Evolutionary conservation across 192 early-diverging fungal species (phyloP), one percentile per base, ranked within the genome.

Genomic region (Helicostylum pulchrum): DNA sequence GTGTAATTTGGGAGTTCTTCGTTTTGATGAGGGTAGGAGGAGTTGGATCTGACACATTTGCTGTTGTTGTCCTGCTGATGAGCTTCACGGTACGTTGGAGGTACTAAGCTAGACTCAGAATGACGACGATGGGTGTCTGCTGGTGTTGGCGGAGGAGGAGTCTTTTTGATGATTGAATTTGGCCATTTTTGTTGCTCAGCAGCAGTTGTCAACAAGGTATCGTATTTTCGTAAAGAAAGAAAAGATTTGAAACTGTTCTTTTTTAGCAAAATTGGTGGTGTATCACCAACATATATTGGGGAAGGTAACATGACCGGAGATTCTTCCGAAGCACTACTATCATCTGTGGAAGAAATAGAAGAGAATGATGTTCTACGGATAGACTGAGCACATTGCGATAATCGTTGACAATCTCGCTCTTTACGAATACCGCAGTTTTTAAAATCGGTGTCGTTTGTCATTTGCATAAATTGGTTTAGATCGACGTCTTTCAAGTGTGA

Each of bases 1-100:
- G 45, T 19, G n/a, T 67, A 67, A n/a, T 57, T 11, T 9, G 65
- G 65, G 15, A 67, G 15, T 48, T 34, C 3, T 44, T 67, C 65
- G 45, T 12, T 4, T 26, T 10, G 19, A 5, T 59, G 46, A 48
- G 12, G 12, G n/a, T 26, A 2, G 2, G 2, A 26, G 2, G 26
- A 26, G 26, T 26, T 26, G 26, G 26, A 26, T 26, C 26, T 26
- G 26, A 26, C 26, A 26, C 26, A 26, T 26, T 26, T 26, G 26
- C 26, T 26, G 26, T 2, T 26, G 26, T 26, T 26, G 26, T 26
- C 26, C 26, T 26, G 26, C 46, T 48, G 12, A 11, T 3, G 2
- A 17, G 46, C 4, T 12, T 48, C 9, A 48, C 2, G 6, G n/a
- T 48, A 48, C 9, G 0, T 4, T 15, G 46, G 46, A 15, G 46